These are phyloP conservation scores for Debaryomyces hansenii DNA, from an alignment of 805 yeast species.

Conservation along the genomic window DNA sequence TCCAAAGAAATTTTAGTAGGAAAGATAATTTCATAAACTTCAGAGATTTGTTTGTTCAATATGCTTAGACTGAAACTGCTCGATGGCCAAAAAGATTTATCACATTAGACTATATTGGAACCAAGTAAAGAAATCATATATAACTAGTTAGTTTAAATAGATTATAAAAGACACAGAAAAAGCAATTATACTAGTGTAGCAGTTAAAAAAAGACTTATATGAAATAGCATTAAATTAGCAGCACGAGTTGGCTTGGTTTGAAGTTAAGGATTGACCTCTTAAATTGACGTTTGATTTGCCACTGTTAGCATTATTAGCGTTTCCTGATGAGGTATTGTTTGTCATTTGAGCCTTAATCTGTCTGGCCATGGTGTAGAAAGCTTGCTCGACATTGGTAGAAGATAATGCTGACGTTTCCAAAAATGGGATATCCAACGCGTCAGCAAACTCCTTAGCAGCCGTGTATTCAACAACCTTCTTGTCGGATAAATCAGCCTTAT, in stretches of 20 bases:
- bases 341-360: constrained; percentile 97
- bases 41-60: too few species aligned
- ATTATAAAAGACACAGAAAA: background rate
- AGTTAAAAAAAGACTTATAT: background rate
- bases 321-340: constrained; percentile 47
- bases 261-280: constrained; percentile 60
- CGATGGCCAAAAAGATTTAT: too few species aligned
- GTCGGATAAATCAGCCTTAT: constrained; percentile 91
- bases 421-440: constrained; percentile 89
- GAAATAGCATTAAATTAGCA: constrained; percentile 22
- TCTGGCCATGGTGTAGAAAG: constrained; percentile 97
- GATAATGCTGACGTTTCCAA: constrained; percentile 95
- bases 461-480: constrained; percentile 95
- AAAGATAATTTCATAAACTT: too few species aligned
- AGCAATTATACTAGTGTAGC: background rate
- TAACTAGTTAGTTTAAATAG: background rate
- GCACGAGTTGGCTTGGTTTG: constrained; percentile 39
- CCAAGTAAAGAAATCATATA: background rate
- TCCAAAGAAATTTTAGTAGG: too few species aligned
- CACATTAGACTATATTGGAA: too few species aligned
- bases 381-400: constrained; percentile 96
- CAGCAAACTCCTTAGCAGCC: constrained; percentile 97
- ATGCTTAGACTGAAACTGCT: too few species aligned
- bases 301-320: constrained; percentile 24
- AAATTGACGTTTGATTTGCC: constrained; percentile 69